Percentiles rank a stretch among this genome's conserved stretches.
phyloP scores from a whole-genome alignment of 2,329 filamentous ascomycete species.

The Fusarium paranaense region DNA sequence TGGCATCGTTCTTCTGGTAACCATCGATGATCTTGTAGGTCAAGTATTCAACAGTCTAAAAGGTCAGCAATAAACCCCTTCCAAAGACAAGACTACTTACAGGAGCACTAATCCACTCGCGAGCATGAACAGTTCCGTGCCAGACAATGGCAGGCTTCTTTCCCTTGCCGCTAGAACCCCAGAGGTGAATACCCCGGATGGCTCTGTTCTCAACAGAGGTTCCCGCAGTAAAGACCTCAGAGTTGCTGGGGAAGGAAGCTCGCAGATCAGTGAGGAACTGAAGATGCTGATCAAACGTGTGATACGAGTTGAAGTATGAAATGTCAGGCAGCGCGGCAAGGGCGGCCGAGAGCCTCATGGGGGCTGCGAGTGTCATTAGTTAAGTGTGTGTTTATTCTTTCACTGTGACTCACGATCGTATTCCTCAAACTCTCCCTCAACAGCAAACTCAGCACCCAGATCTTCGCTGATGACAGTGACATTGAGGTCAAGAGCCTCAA shows the following conservation, averaged over 20 bases:
- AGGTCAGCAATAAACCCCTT: not conserved
- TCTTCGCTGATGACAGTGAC: conserved; percentile 37
- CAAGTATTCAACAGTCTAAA: conserved; percentile 39
- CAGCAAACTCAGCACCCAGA: conserved; percentile 40
- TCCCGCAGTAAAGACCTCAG: conserved; percentile 63
- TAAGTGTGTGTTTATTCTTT: accelerated
- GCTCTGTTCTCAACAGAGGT: conserved; percentile 58
- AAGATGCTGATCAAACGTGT: conserved; percentile 63
- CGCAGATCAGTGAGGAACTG: conserved; percentile 60
- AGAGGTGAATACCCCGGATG: conserved; percentile 72
- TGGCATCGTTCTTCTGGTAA: conserved; percentile 27
- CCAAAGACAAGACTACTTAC: conserved; percentile 36
- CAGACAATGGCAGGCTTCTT: conserved; percentile 65
- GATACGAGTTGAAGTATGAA: conserved; percentile 65
- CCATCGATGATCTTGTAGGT: conserved; percentile 36
- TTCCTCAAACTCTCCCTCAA: conserved; percentile 34
- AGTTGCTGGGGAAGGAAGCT: conserved; percentile 55
- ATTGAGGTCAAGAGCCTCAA: conserved; percentile 40
- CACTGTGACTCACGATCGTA: conserved; percentile 15
- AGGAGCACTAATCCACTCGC: conserved; percentile 70
- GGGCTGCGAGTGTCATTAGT: not conserved
- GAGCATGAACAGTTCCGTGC: conserved; percentile 69
- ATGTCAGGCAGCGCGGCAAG: conserved; percentile 14
- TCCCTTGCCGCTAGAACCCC: conserved; percentile 57
- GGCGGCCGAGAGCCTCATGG: not conserved